These are phyloP conservation scores for Calonectria multiphialidica DNA, from an alignment of 2,329 filamentous ascomycete genomes.

Conservation along the genomic window DNA sequence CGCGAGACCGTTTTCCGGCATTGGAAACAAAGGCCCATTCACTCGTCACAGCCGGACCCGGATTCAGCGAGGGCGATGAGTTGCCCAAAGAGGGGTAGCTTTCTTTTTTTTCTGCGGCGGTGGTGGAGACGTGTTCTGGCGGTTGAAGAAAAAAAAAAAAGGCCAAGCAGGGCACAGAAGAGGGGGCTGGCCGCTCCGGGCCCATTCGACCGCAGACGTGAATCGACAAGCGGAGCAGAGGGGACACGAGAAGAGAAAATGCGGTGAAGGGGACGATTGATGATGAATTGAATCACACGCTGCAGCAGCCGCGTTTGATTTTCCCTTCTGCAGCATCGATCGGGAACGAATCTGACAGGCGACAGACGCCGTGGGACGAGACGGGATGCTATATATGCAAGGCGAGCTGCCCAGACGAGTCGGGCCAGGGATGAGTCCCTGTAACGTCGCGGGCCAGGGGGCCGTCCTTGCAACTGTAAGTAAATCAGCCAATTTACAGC, in stretches of 20 bases:
- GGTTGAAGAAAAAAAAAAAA: neutral
- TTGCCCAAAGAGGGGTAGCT: slow-evolving; percentile 8
- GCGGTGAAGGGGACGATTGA: neutral
- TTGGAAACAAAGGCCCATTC: neutral
- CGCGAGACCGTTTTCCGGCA: neutral
- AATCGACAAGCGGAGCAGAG: neutral
- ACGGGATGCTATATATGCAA: neutral
- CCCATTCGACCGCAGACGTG: slow-evolving; percentile 3
- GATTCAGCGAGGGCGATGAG: neutral
- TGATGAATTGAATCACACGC: neutral
- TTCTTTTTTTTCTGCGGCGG: slow-evolving; percentile 8
- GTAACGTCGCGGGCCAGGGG: neutral
- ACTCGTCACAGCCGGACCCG: neutral
- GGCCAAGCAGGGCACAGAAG: neutral
- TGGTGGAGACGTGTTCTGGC: slow-evolving; percentile 20
- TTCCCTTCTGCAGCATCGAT: neutral
- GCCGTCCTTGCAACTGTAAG: neutral
- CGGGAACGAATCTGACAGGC: neutral
- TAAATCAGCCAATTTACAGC: neutral
- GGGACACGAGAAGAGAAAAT: neutral
- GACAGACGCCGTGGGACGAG: neutral
- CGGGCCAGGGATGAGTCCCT: neutral
- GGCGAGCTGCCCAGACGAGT: neutral
- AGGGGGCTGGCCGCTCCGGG: neutral
- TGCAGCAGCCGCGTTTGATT: neutral